Conservation (phyloP, 345 rosid species). For the Pelargonium nanum region DNA sequence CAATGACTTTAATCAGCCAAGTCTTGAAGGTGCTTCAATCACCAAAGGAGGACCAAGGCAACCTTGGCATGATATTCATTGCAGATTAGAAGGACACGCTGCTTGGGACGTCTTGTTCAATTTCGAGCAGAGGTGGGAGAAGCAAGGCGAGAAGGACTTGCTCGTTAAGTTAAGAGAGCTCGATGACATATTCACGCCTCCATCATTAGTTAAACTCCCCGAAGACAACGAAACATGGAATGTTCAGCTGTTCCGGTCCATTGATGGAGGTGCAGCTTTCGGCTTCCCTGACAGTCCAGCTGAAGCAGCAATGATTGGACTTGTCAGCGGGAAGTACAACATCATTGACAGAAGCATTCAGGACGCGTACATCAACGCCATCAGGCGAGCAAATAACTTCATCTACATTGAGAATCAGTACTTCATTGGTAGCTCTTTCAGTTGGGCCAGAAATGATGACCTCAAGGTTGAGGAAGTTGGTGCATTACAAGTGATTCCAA, state of each 20-base stretch:
- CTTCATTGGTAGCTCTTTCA: conserved; percentile 37
- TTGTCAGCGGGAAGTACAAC: conserved; percentile 25
- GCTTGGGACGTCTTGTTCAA: conserved; percentile 40
- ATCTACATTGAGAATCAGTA: conserved; percentile 42
- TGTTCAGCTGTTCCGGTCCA: conserved; percentile 36
- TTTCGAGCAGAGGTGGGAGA: conserved; percentile 46
- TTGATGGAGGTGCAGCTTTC: conserved; percentile 36
- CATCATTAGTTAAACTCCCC: conserved; percentile 13
- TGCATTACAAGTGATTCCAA: conserved; percentile 35
- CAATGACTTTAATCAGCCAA: conserved; percentile 37
- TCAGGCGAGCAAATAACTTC: conserved; percentile 37
- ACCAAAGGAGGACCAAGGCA: conserved; percentile 39
- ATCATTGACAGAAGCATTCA: conserved; percentile 38
- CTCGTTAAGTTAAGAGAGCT: conserved; percentile 17
- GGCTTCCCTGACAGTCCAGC: conserved; percentile 28
- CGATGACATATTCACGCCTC: conserved; percentile 14
- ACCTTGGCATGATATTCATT: conserved; percentile 48
- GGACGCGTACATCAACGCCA: conserved; percentile 39
- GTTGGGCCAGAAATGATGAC: conserved; percentile 20
- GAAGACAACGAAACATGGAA: conserved; percentile 35
- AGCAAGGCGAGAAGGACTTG: conserved; percentile 31
- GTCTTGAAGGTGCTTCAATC: conserved; percentile 22
- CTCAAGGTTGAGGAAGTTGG: conserved; percentile 20
- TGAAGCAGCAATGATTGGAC: conserved; percentile 25
- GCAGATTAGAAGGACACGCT: conserved; percentile 32